These are phyloP conservation scores for Sclerotinia sclerotiorum DNA, from an alignment of 2,329 filamentous ascomycete species.

Conservation along the genomic window DNA sequence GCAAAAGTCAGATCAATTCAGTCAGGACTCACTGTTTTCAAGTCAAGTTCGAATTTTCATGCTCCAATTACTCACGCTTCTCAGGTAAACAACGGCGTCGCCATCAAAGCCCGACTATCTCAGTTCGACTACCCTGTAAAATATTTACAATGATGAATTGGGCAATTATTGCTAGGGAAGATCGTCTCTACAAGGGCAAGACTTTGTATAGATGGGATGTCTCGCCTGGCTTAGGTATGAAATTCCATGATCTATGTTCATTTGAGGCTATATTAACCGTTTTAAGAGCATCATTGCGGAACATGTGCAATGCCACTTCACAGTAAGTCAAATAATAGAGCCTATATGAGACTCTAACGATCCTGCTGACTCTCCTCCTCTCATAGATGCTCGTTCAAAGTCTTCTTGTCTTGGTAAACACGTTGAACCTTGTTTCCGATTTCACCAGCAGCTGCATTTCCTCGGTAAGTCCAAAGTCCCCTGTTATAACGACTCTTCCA, in stretches of 20 bases:
- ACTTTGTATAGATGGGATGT: slow-evolving; percentile 38
- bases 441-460: slow-evolving; percentile 41
- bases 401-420: slow-evolving; percentile 39
- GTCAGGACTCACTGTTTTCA: neutral
- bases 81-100: neutral
- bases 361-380: slow-evolving; percentile 7
- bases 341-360: neutral
- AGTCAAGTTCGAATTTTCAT: neutral
- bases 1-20: neutral
- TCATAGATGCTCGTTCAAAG: slow-evolving; percentile 37
- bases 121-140: neutral
- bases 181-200: slow-evolving; percentile 38
- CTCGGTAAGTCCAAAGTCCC: slow-evolving; percentile 32
- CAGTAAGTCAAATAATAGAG: slow-evolving; percentile 29
- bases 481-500: neutral
- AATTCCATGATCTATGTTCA: neutral
- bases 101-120: neutral
- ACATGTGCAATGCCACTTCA: slow-evolving; percentile 37
- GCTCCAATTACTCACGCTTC: neutral
- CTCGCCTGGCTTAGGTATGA: slow-evolving; percentile 38
- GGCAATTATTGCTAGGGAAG: slow-evolving; percentile 34
- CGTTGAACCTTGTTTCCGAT: slow-evolving; percentile 41
- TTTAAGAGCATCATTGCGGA: slow-evolving; percentile 40
- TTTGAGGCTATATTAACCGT: slow-evolving; percentile 24
- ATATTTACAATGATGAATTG: slow-evolving; percentile 33